Percentiles rank a stretch among this genome's conserved stretches.
These are phyloP conservation scores for Coniferiporia weirii DNA, from an alignment of 1,284 basidiomycete species.

Conservation along the genomic window DNA sequence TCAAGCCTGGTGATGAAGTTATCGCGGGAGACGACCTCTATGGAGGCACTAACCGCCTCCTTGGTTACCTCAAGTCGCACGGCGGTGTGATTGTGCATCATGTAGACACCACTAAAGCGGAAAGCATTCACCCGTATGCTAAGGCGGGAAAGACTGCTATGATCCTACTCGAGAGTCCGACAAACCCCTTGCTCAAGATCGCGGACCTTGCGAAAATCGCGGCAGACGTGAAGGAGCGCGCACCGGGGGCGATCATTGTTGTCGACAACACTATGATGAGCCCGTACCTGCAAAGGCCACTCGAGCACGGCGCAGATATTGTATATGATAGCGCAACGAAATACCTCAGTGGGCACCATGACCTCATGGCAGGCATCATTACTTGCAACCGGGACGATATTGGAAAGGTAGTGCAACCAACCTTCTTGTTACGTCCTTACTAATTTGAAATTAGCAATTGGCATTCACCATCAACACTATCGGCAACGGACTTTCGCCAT, in stretches of 20 bases:
- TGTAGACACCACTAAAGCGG: slow-evolving; percentile 85
- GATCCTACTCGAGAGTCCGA: slow-evolving; percentile 96
- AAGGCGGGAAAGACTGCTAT: slow-evolving; percentile 75
- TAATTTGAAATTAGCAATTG: slow-evolving; percentile 52
- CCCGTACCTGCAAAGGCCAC: slow-evolving; percentile 92
- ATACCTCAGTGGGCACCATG: slow-evolving; percentile 97
- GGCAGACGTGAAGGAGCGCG: slow-evolving; percentile 73
- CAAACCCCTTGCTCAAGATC: slow-evolving; percentile 96
- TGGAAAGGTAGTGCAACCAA: slow-evolving; percentile 56
- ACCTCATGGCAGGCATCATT: slow-evolving; percentile 96
- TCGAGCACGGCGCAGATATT: slow-evolving; percentile 94
- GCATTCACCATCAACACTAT: slow-evolving; percentile 94
- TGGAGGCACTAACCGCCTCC: slow-evolving; percentile 94
- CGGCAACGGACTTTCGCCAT: slow-evolving; percentile 94
- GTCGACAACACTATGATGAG: slow-evolving; percentile 99
- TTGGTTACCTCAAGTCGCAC: slow-evolving; percentile 86
- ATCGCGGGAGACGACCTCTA: slow-evolving; percentile 98
- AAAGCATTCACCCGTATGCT: slow-evolving; percentile 59
- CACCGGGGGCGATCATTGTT: slow-evolving; percentile 81
- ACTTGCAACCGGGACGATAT: slow-evolving; percentile 90
- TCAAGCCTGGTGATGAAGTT: slow-evolving; percentile 93
- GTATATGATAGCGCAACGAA: slow-evolving; percentile 99
- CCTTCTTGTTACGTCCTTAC: not conserved
- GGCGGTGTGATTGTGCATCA: slow-evolving; percentile 90
- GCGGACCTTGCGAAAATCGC: slow-evolving; percentile 84